Evolutionary conservation across 352 stramenopile genomes (phyloP), one percentile per base, ranked within the genome.

Genomic region (Globisporangium canariense): DNA sequence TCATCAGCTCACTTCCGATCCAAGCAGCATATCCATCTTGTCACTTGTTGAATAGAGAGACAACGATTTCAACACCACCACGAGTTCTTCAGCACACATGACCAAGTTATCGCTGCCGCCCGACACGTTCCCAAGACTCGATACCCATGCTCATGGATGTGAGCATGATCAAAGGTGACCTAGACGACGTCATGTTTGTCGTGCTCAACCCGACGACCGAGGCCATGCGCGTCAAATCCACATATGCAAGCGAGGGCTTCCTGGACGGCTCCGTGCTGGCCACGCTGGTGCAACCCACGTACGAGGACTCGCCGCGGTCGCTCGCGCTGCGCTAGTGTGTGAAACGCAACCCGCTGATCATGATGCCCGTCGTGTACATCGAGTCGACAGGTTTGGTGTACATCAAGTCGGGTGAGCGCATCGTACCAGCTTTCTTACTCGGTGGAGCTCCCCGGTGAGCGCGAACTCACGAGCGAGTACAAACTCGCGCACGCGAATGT

Each of bases 361-460:
- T 66, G 5, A 68, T 65, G 10, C 52, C 56, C 0, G 66, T 83
- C 40, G 69, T 78, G 32, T 69, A 71, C 30, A 63, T 70, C 7
- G 78, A 88, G 74, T 70, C n/a, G n/a, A n/a, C n/a, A n/a, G n/a
- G n/a, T n/a, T n/a, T n/a, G n/a, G 66, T 80, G 0, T 77, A 69
- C 38, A 43, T 89, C 9, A 76, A 86, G 34, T 76, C 68, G 32
- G 71, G 71, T 0, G 76, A 88, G 47, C 73, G 69, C n/a, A 80
- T 84, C 47, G 4, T 86, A 77, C 57, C 70, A 78, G 61, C 71
- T 84, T 40, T 67, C 57, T 41, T 71, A 88, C 51, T 86, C 75
- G 10, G 45, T 88, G 2, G 67, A 76, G 1, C 47, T 88, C 2
- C 66, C 75, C 13, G 69, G 60, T 0, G 62, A 74, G 28, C 70